A percentile compares a stretch with the other conserved stretches of the same genome.
Conservation (phyloP, 208 protist genomes). For the Trypanosoma caninum region DNA sequence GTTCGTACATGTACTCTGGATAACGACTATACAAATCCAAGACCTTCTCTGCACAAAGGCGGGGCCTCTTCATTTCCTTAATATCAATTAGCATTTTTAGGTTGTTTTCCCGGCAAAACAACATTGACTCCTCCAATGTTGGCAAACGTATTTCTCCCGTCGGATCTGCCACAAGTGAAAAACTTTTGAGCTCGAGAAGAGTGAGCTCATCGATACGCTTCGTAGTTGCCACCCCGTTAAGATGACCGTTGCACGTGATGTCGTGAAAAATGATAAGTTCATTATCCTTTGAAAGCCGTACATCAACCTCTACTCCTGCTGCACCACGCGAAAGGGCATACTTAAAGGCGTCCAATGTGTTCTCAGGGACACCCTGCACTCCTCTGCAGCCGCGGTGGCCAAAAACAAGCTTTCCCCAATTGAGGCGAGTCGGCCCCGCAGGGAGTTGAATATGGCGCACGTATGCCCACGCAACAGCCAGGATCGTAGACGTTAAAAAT, state of each 20-base stretch:
- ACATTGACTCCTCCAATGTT: conserved; percentile 81
- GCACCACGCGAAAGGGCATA: conserved; percentile 71
- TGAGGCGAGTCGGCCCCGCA: conserved; percentile 62
- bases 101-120: conserved; percentile 78
- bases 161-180: conserved; percentile 55
- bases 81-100: conserved; percentile 86
- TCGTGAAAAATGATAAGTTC: conserved; percentile 86
- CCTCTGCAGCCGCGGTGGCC: conserved; percentile 85
- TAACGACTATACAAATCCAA: conserved; percentile 78
- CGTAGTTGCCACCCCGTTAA: conserved; percentile 38
- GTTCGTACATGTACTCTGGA: conserved; percentile 85
- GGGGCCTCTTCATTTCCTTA: conserved; percentile 54
- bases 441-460: conserved; percentile 73
- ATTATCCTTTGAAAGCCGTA: conserved; percentile 84
- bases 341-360: conserved; percentile 85
- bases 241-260: conserved; percentile 35
- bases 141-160: conserved; percentile 70
- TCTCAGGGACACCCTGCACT: conserved; percentile 74
- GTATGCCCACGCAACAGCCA: conserved; percentile 60
- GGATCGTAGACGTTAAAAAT: conserved; percentile 27
- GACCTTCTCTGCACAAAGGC: conserved; percentile 73
- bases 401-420: conserved; percentile 78
- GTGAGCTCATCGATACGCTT: conserved; percentile 67
- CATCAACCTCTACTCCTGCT: conserved; percentile 79
- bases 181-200: conserved; percentile 69